Evolutionary conservation across 495 filamentous ascomycete genomes (phyloP).

Genomic region (Talaromyces borbonicus): DNA sequence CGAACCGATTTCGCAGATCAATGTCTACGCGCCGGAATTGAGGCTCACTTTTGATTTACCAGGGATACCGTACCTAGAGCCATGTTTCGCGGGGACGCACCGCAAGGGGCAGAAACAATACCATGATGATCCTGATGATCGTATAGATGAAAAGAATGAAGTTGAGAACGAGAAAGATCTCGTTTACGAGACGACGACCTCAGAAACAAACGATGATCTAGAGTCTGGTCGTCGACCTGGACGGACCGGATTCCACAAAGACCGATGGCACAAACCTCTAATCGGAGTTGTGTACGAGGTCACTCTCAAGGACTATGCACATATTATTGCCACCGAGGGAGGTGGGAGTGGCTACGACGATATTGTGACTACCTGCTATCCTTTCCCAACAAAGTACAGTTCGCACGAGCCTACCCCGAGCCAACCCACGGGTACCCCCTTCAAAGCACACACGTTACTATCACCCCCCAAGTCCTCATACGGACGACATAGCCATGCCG

Average conservation of each 20-base stretch:
- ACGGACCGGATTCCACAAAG: constrained; percentile 39
- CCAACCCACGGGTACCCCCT: constrained; percentile 23
- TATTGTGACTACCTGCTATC: constrained; percentile 64
- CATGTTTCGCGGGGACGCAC: constrained; percentile 80
- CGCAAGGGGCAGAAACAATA: constrained; percentile 32
- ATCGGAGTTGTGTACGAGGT: constrained; percentile 95
- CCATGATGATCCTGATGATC: constrained; percentile 17
- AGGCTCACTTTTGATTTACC: constrained; percentile 75
- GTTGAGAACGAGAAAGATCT: constrained; percentile 10
- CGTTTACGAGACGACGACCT: background rate
- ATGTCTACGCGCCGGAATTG: constrained; percentile 70
- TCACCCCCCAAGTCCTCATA: constrained; percentile 23
- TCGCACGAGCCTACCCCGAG: constrained; percentile 29
- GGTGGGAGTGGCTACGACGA: constrained; percentile 75
- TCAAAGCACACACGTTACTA: constrained; percentile 54
- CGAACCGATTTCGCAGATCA: constrained; percentile 63
- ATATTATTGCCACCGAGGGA: constrained; percentile 84
- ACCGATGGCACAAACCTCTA: constrained; percentile 64
- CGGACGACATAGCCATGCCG: constrained; percentile 5
- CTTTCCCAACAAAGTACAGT: constrained; percentile 42
- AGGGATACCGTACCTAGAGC: constrained; percentile 78
- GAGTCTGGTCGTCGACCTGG: constrained; percentile 3
- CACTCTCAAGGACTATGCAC: constrained; percentile 66
- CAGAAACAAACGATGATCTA: constrained; percentile 21
- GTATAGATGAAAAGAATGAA: constrained; percentile 8